Base-by-base conservation (phyloP, 441 rosid species). In the Lepidium campestre region DNA sequence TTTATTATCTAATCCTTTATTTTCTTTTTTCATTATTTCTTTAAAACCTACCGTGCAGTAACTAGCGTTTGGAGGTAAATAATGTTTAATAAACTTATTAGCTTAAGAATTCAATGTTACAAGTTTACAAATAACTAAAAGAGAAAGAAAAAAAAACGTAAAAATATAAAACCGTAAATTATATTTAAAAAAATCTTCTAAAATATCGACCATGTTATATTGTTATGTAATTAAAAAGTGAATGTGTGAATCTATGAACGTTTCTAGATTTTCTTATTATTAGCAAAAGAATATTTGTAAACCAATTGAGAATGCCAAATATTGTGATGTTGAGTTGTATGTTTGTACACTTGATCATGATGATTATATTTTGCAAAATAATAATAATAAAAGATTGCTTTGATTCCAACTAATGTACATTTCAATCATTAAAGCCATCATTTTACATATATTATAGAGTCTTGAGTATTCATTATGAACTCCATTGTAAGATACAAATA, bases 361-460 rank as follows among this genome's bases (percentile, higher is more conserved):
- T n/a, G n/a, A 22, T 22, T 22, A 22, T 22, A 22, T 22, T 22
- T 22, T 22, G 23, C 23, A 22, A 62, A 19, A 46, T 47, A 12
- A 27, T 47, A 15, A 23, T 31, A 63, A 57, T 29, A 54, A 39
- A 48, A 53, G 76, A 41, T 72, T 72, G 76, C 62, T 72, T 72
- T 34, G 62, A 23, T 17, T 58, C 14, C 49, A 61, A 70, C 20
- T 53, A 61, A 27, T 56, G 17, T 41, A 50, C 55, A 58, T 65
- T 71, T n/a, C 11, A 49, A 72, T 72, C 62, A 58, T 47, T 41
- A 10, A 49, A 57, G 42, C 19, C 48, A 72, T 65, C 67, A 65
- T 41, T 49, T 40, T 31, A 37, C 46, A 57, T 48, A 20, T 20
- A 72, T 49, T 35, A 22, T 57, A 49, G 59, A 64, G 49, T 57